A percentile compares a stretch with the other conserved stretches of the same genome.
phyloP scores from a whole-genome alignment of 83 land plant species.

The Diphasiastrum complanatum region DNA sequence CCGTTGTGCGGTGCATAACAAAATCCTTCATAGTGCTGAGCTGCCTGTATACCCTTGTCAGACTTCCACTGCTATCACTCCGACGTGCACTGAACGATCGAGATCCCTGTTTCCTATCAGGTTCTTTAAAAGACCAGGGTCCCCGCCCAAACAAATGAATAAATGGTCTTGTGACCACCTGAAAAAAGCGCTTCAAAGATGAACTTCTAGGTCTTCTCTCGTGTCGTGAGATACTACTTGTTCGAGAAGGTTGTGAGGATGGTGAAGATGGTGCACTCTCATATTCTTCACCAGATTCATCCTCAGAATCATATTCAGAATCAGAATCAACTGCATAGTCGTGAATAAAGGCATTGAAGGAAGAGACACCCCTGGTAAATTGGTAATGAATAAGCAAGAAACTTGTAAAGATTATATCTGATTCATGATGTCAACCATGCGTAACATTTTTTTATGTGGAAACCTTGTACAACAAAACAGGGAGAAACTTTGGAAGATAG shows the following conservation, averaged over 20 bases:
- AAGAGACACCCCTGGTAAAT: constrained; percentile 92
- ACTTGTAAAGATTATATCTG: no score
- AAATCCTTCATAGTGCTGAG: constrained; percentile 8
- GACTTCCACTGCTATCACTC: constrained; percentile 4
- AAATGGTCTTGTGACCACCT: no score
- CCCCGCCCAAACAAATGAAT: no score
- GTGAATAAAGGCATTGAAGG: constrained; percentile 89
- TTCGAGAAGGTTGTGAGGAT: constrained; percentile 53
- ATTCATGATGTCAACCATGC: no score
- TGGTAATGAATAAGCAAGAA: no score
- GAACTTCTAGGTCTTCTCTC: constrained; percentile 33
- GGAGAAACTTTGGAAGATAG: no score
- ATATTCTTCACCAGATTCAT: constrained; percentile 66
- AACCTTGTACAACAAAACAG: no score
- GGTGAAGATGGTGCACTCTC: constrained; percentile 55
- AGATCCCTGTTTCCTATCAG: no score
- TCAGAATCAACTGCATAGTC: constrained; percentile 75
- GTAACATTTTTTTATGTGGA: no score
- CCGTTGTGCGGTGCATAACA: constrained; percentile 3
- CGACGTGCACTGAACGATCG: no score
- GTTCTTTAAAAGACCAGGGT: no score
- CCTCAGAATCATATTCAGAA: constrained; percentile 49
- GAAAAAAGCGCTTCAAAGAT: no score
- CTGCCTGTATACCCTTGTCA: constrained; percentile 5
- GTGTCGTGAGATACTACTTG: constrained; percentile 36